Percentiles rank a stretch among this genome's conserved stretches.
phyloP scores from a whole-genome alignment of 2,329 filamentous ascomycete species.

The Hypoxylon sp. region DNA sequence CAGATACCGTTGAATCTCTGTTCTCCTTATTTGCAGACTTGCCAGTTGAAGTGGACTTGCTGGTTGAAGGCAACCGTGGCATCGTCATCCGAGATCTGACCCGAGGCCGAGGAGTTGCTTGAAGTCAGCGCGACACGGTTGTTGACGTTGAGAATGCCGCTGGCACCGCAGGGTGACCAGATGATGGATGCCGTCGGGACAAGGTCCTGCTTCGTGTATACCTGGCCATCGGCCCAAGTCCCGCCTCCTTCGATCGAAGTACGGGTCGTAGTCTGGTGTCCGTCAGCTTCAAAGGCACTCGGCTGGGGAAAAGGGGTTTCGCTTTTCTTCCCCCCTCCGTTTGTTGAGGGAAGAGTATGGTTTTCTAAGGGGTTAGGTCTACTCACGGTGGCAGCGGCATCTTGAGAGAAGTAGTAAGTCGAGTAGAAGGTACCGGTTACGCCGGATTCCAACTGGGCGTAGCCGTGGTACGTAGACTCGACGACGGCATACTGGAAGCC shows the following conservation, averaged over 20 bases:
- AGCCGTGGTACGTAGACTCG: slow-evolving; percentile 59
- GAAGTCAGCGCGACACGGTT: slow-evolving; percentile 54
- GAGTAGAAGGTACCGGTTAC: slow-evolving; percentile 55
- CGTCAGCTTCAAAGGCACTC: slow-evolving; percentile 1
- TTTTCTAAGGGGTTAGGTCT: background rate
- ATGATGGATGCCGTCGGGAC: slow-evolving; percentile 55
- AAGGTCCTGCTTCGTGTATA: slow-evolving; percentile 56
- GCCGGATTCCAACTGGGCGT: slow-evolving; percentile 55
- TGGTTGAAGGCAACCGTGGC: slow-evolving; percentile 55
- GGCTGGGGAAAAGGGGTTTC: background rate
- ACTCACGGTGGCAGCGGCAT: slow-evolving; percentile 51
- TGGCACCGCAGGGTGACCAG: slow-evolving; percentile 56
- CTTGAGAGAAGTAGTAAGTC: slow-evolving; percentile 58
- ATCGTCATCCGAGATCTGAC: slow-evolving; percentile 55
- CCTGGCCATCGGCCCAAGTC: slow-evolving; percentile 52
- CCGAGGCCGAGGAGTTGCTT: slow-evolving; percentile 48
- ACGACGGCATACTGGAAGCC: slow-evolving; percentile 57
- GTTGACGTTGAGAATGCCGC: slow-evolving; percentile 57
- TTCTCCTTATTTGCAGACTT: slow-evolving; percentile 43
- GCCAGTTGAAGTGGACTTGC: slow-evolving; percentile 54
- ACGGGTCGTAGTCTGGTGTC: slow-evolving; percentile 50
- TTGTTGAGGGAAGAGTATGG: background rate
- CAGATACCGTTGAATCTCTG: background rate
- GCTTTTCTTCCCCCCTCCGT: no score
- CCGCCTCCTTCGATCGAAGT: slow-evolving; percentile 54